A percentile compares a stretch with the other conserved stretches of the same genome.
phyloP scores from a whole-genome alignment of 306 rosid species.

The Quercus wislizeni region DNA sequence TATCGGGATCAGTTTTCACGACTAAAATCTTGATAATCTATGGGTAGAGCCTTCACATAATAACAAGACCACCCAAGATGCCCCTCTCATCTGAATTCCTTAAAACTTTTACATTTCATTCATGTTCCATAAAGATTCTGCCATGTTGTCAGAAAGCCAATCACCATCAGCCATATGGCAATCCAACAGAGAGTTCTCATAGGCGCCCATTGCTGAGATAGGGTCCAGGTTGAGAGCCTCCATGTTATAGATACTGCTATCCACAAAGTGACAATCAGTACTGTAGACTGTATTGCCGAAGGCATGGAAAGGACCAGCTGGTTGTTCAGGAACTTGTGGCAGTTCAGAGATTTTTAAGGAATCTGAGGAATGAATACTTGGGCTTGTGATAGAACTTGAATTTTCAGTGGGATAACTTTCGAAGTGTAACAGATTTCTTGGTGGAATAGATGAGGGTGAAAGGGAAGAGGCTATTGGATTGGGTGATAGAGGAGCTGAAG shows the following conservation, averaged over 20 bases:
- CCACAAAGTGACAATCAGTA: slow-evolving; percentile 21
- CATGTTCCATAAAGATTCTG: slow-evolving; percentile 68
- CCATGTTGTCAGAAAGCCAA: slow-evolving; percentile 51
- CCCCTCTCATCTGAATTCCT: slow-evolving; percentile 8
- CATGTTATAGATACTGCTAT: slow-evolving; percentile 35
- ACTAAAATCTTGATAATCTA: slow-evolving; percentile 3
- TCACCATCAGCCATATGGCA: slow-evolving; percentile 50
- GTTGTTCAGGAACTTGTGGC: slow-evolving; percentile 32
- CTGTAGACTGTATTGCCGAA: slow-evolving; percentile 27
- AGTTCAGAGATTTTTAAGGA: slow-evolving; percentile 39
- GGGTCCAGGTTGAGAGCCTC: slow-evolving; percentile 43
- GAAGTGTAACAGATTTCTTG: slow-evolving; percentile 23
- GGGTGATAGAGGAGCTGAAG: slow-evolving; percentile 17
- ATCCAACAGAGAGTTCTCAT: slow-evolving; percentile 46
- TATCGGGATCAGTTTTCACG: slow-evolving; percentile 20
- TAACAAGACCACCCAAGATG: slow-evolving; percentile 30
- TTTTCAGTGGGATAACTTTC: slow-evolving; percentile 18
- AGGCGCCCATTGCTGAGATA: slow-evolving; percentile 26
- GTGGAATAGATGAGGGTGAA: slow-evolving; percentile 26
- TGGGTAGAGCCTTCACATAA: slow-evolving; percentile 24
- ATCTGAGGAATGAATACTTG: slow-evolving; percentile 35
- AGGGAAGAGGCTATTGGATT: slow-evolving; percentile 17
- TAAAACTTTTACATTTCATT: slow-evolving; percentile 39
- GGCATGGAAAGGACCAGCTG: slow-evolving; percentile 26
- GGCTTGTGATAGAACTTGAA: slow-evolving; percentile 18